Evolutionary conservation across 176 grass and related monocot genomes (phyloP), one percentile per base, ranked within the genome.

Genomic region (Bothriochloa decipiens): DNA sequence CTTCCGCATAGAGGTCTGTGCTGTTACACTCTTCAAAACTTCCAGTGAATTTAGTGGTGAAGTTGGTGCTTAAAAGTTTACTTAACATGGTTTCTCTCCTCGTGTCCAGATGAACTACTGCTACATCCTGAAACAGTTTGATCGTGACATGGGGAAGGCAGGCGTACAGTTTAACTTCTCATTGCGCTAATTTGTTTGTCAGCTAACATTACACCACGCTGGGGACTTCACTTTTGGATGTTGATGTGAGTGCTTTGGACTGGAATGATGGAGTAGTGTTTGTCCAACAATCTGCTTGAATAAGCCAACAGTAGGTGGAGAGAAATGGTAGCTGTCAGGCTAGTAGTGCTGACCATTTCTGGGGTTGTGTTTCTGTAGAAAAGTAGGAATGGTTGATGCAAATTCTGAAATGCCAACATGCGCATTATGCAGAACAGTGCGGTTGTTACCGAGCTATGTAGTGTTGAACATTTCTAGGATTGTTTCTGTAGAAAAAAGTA

Each of bases 51-150:
- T 43, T 43, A 43, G 41, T 43, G 41, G 40, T 41, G 40, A 41
- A 9, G 7, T 41, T 41, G 40, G 41, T 43, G 41, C 41, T 43
- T 43, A 43, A 11, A 43, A 43, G 10, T 11, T 43, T 43, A 43
- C 10, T 11, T 11, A 43, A 43, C 10, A 43, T 43, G 41, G 9
- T 43, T 43, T 43, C 2, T 40, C 39, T 37, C 39, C 39, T 40
- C 39, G 0, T 80, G 55, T 60, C 41, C 90, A 97, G 95, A 84
- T 97, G 37, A 94, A 97, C 77, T 94, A 94, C 86, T 97, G 90
- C 77, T 90, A 90, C 77, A 90, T 97, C 72, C 45, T 97, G 66
- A 94, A 88, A 85, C 90, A 95, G 53, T 88, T 88, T 73, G 63
- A 90, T 66, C 84, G 88, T 90, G 95, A 91, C 82, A 67, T 4